Base-by-base conservation (phyloP, 257 asterid species). In the Solanum megistacrolobum region DNA sequence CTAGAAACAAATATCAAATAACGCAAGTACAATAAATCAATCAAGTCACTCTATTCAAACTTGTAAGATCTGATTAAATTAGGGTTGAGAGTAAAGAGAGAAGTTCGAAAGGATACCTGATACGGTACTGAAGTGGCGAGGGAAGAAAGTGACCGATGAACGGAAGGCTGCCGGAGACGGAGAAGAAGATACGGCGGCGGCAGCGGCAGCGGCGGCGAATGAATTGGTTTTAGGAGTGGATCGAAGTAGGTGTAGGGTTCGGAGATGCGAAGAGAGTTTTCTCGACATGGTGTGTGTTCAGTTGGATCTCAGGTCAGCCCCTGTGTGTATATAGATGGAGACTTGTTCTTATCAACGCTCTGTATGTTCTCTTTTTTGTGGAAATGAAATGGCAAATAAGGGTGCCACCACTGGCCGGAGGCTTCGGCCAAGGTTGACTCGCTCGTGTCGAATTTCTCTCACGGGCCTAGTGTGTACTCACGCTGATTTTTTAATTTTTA, bases 231-330 rank as follows among this genome's bases (percentile, higher is more conserved):
- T 92, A 9, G 93, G 84, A 75, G 93, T 91, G 90, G 98, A 92
- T 94, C 94, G 96, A 90, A 89, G 41, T 60, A 91, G 91, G 52
- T 90, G 86, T 76, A 92, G 85, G 88, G 91, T 72, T 66, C 92
- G 95, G 60, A 94, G 94, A 36, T 92, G 95, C 87, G 91, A 84
- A 36, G 93, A 92, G 89, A 94, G 93, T 84, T 98, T 92, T 92
- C 98, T 94, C 92, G 93, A 96, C 99, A 96, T 97, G 90, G 71
- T 10, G 91, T 29, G 88, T 52, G 55, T 48, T 89, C n/a, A 89
- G 93, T 87, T 94, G 82, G 82, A 74, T 74, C 94, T 92, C 93
- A 91, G 98, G 94, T 94, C 92, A 88, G 92, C 94, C 88, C 92
- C 85, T 60, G 3, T 36, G 31, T 29, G 41, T 9, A 11, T 41